These are phyloP conservation scores for Cryphonectria carpinicola DNA, from an alignment of 2,329 filamentous ascomycete genomes.

Conservation along the genomic window DNA sequence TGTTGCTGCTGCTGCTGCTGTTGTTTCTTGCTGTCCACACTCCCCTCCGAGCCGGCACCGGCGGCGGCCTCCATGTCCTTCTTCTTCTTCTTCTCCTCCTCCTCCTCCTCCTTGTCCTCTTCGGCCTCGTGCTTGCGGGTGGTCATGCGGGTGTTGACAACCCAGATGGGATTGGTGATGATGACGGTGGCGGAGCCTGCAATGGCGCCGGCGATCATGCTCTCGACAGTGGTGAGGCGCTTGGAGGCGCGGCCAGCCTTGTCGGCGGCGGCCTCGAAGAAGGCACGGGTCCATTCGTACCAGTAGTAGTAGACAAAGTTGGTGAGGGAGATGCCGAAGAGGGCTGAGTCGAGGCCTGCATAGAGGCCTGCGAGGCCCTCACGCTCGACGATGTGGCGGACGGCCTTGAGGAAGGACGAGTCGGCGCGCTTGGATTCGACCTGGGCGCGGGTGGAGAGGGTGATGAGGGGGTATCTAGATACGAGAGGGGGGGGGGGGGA, in stretches of 20 bases:
- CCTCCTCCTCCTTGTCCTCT: constrained; percentile 27
- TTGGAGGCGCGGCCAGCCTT: constrained; percentile 73
- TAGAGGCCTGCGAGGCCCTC: constrained; percentile 91
- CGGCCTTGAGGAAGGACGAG: constrained; percentile 80
- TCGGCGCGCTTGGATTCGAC: constrained; percentile 95
- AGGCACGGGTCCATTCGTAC: constrained; percentile 95
- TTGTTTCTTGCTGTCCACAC: background rate
- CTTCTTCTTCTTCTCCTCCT: constrained; percentile 29
- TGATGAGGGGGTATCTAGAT: constrained; percentile 88
- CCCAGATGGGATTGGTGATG: constrained; percentile 98
- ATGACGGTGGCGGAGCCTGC: constrained; percentile 93
- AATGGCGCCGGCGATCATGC: constrained; percentile 92
- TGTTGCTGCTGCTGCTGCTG: too few relatives aligned
- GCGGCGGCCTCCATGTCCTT: constrained; percentile 30
- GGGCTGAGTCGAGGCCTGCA: constrained; percentile 86
- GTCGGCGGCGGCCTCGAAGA: constrained; percentile 79
- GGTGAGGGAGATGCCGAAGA: constrained; percentile 97
- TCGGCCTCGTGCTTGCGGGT: constrained; percentile 67
- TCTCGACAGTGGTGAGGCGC: constrained; percentile 88
- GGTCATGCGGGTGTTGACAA: constrained; percentile 98
- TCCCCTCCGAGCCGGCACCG: constrained; percentile 32
- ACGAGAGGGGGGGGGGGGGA: too few relatives aligned
- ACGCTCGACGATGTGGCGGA: constrained; percentile 84
- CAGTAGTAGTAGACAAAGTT: constrained; percentile 99
- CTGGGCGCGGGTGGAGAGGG: constrained; percentile 94